A percentile compares a stretch with the other conserved stretches of the same genome.
phyloP scores from a whole-genome alignment of 2,329 filamentous ascomycete genomes.

The Zymoseptoria pseudotritici region DNA sequence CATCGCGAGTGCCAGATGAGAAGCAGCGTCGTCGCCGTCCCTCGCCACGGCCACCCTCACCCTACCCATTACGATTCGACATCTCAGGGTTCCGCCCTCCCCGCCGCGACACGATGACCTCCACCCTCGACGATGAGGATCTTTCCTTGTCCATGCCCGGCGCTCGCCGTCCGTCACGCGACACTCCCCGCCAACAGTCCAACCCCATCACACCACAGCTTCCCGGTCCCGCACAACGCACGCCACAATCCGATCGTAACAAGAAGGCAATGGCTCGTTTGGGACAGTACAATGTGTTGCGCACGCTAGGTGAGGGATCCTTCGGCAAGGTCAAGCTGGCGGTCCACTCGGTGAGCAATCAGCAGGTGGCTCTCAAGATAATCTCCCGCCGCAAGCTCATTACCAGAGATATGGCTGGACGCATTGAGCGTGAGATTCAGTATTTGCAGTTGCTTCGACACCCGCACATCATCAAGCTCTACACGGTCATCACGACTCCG shows the following conservation, averaged over 20 bases:
- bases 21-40: neutral
- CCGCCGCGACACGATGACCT: slow-evolving; percentile 24
- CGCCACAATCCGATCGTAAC: slow-evolving; percentile 29
- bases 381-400: slow-evolving; percentile 94
- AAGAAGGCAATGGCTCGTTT: slow-evolving; percentile 49
- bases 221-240: slow-evolving; percentile 14
- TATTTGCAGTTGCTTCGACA: slow-evolving; percentile 93
- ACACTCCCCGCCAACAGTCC: slow-evolving; percentile 29
- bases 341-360: slow-evolving; percentile 81
- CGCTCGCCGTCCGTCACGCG: slow-evolving; percentile 22
- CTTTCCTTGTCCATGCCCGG: slow-evolving; percentile 33
- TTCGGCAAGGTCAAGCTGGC: slow-evolving; percentile 99
- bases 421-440: slow-evolving; percentile 96
- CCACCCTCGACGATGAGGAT: slow-evolving; percentile 35
- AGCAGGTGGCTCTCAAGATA: slow-evolving; percentile 96
- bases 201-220: slow-evolving; percentile 3
- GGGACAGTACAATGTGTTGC: slow-evolving; percentile 83
- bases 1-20: neutral
- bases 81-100: neutral
- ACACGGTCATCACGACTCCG: slow-evolving; percentile 88
- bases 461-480: slow-evolving; percentile 98
- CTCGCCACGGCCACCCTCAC: neutral
- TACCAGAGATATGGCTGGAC: slow-evolving; percentile 93
- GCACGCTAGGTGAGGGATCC: slow-evolving; percentile 88
- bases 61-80: neutral